phyloP scores from a whole-genome alignment of 2,329 filamentous ascomycete species.

The Harringtonia aguacate region DNA sequence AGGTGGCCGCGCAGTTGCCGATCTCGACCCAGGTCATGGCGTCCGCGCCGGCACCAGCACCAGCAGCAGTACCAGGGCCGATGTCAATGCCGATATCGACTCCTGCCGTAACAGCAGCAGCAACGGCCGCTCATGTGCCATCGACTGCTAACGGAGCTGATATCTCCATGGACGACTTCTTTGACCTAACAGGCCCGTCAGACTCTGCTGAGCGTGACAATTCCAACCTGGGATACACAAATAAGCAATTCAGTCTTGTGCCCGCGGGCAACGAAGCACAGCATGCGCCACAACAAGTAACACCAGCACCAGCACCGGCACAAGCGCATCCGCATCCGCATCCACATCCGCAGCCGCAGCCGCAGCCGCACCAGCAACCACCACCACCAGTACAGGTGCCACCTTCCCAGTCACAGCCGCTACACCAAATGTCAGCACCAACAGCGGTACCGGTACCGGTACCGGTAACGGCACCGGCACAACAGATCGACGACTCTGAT shows the following conservation, averaged over 20 bases:
- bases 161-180: conserved; percentile 8
- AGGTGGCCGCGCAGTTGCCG: conserved; percentile 3
- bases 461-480: neutral
- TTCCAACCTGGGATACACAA: conserved; percentile 39
- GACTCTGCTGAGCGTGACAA: conserved; percentile 9
- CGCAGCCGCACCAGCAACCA: neutral
- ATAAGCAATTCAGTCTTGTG: conserved; percentile 46
- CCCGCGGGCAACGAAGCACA: conserved; percentile 19
- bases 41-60: neutral
- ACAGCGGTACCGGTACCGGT: no score
- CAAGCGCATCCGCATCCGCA: no score
- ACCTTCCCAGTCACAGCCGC: neutral
- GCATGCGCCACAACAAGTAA: neutral
- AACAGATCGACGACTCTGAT: conserved; percentile 20
- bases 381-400: neutral
- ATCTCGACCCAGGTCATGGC: conserved; percentile 17
- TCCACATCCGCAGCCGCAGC: neutral
- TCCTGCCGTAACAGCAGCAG: conserved; percentile 5
- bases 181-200: conserved; percentile 7
- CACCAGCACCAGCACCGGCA: neutral
- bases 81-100: neutral
- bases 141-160: conserved; percentile 5
- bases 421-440: neutral
- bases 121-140: conserved; percentile 12
- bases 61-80: neutral